A percentile compares a stretch with the other conserved stretches of the same genome.
phyloP scores from a whole-genome alignment of 2,329 filamentous ascomycete genomes.

The Cercospora zeae-maydis region DNA sequence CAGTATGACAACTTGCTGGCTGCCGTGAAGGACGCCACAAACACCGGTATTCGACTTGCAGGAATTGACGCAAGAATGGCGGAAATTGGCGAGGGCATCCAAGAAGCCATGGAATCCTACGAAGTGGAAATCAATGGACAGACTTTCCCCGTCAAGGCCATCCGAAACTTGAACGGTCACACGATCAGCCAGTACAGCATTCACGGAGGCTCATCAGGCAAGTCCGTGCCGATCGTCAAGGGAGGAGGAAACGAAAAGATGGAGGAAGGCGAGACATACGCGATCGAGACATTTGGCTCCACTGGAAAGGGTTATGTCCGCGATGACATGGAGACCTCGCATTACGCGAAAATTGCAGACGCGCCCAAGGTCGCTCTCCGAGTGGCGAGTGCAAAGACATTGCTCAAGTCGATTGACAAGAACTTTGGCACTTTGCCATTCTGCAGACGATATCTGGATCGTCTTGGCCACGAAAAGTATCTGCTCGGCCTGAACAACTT shows the following conservation, averaged over 20 bases:
- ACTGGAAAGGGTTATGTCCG: slow-evolving; percentile 50
- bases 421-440: slow-evolving; percentile 63
- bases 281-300: slow-evolving; percentile 57
- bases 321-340: slow-evolving; percentile 46
- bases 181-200: slow-evolving; percentile 54
- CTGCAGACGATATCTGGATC: slow-evolving; percentile 59
- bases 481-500: slow-evolving; percentile 58
- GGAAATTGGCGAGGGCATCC: slow-evolving; percentile 56
- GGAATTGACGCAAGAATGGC: slow-evolving; percentile 54
- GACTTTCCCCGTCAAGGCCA: slow-evolving; percentile 53
- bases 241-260: slow-evolving; percentile 50
- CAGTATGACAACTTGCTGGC: slow-evolving; percentile 70
- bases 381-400: slow-evolving; percentile 53
- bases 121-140: slow-evolving; percentile 55
- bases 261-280: slow-evolving; percentile 58
- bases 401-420: slow-evolving; percentile 58
- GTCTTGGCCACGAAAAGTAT: slow-evolving; percentile 60
- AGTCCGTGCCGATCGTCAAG: slow-evolving; percentile 55
- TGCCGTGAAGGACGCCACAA: slow-evolving; percentile 71
- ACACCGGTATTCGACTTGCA: slow-evolving; percentile 54
- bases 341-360: slow-evolving; percentile 38
- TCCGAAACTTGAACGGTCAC: slow-evolving; percentile 55
- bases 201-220: slow-evolving; percentile 53
- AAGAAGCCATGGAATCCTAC: slow-evolving; percentile 61
- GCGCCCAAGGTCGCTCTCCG: slow-evolving; percentile 39